Conservation (phyloP, 768 basidiomycete genomes). For the Lyophyllum semitale region DNA sequence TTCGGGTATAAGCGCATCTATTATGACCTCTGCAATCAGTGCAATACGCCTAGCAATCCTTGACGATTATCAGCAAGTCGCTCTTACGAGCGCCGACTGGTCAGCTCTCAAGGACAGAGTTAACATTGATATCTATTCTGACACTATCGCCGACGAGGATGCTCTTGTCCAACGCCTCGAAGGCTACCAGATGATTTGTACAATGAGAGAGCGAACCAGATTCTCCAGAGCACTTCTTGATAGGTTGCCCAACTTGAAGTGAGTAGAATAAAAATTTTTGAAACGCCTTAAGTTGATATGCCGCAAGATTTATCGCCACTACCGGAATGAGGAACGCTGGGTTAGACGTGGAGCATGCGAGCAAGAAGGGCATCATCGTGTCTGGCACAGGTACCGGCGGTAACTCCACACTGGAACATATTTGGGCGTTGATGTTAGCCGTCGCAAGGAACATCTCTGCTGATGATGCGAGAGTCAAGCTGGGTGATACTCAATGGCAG, state of each 20-base stretch:
- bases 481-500: constrained; percentile 55
- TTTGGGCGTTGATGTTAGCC: constrained; percentile 62
- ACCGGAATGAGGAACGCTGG: constrained; percentile 52
- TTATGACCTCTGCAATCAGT: constrained; percentile 8
- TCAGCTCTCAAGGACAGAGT: constrained; percentile 38
- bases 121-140: constrained; percentile 47
- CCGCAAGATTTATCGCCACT: constrained; percentile 51
- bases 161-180: constrained; percentile 47
- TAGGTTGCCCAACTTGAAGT: constrained; percentile 58
- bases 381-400: constrained; percentile 47
- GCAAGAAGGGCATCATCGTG: constrained; percentile 49
- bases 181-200: constrained; percentile 57
- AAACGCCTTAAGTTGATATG: background rate
- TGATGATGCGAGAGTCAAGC: constrained; percentile 52
- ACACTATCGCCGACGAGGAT: constrained; percentile 56
- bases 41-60: constrained; percentile 51
- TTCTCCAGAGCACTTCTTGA: constrained; percentile 51
- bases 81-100: constrained; percentile 58
- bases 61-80: constrained; percentile 61
- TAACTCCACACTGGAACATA: constrained; percentile 60
- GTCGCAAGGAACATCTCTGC: constrained; percentile 48
- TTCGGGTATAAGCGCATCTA: background rate
- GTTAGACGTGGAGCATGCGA: constrained; percentile 51
- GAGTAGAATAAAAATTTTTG: constrained; percentile 4
- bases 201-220: constrained; percentile 70